These are phyloP conservation scores for Acer yangbiense DNA, from an alignment of 345 rosid genomes.

Conservation along the genomic window DNA sequence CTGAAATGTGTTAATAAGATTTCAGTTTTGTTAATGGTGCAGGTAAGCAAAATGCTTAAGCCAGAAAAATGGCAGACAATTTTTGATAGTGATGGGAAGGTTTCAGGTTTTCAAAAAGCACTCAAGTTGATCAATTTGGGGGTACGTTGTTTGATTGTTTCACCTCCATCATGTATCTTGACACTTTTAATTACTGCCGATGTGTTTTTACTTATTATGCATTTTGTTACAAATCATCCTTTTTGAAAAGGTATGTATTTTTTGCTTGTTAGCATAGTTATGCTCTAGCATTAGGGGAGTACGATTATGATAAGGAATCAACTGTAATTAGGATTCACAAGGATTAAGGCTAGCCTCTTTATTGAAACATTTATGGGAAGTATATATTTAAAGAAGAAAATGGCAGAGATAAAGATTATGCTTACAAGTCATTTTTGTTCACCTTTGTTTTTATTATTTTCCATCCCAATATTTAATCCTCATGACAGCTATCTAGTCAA, in stretches of 20 bases:
- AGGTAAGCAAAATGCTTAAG: conserved; percentile 85
- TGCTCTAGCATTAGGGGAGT: not conserved
- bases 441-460: not conserved
- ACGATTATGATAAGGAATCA: not conserved
- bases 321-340: not conserved
- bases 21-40: conserved; percentile 28
- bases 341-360: not conserved
- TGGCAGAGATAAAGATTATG: not conserved
- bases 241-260: not conserved
- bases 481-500: not conserved
- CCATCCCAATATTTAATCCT: not conserved
- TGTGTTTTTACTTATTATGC: not conserved
- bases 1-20: conserved; percentile 6
- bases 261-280: not conserved
- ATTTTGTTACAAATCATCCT: conserved; percentile 3
- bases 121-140: conserved; percentile 75
- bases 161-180: not conserved
- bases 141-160: conserved; percentile 51
- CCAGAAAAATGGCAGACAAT: conserved; percentile 82
- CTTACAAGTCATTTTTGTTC: not conserved
- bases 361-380: not conserved
- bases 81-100: conserved; percentile 84
- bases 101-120: conserved; percentile 71
- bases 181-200: not conserved
- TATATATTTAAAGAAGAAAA: not conserved